Evolutionary conservation across 2,329 filamentous ascomycete species (phyloP).

Genomic region (Trichoderma aggressivum): DNA sequence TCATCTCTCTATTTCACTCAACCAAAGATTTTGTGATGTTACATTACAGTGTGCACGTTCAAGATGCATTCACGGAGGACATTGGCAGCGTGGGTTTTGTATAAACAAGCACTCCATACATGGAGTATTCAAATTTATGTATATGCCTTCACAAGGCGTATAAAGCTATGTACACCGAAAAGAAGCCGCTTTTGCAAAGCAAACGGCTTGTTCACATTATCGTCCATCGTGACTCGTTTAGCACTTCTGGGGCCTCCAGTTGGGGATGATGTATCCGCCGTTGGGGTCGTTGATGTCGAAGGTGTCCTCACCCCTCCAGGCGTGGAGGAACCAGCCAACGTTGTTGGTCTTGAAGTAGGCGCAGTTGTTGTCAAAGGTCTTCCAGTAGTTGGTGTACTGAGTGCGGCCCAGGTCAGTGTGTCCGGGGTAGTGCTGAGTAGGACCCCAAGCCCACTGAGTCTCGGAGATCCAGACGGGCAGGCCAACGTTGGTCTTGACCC

Average conservation of each 20-base stretch:
- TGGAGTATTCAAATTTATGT: background rate
- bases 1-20: background rate
- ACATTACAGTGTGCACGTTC: background rate
- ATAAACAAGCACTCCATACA: background rate
- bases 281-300: conserved; percentile 22
- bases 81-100: too few species aligned
- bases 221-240: conserved; percentile 5
- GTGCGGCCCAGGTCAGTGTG: conserved; percentile 20
- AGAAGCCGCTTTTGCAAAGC: background rate
- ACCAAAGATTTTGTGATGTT: too few species aligned
- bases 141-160: background rate
- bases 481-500: conserved; percentile 20
- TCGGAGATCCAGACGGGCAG: conserved; percentile 22
- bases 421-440: conserved; percentile 20
- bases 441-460: conserved; percentile 24
- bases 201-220: background rate
- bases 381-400: conserved; percentile 23
- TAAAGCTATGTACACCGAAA: conserved; percentile 8
- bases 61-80: background rate
- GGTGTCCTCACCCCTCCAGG: conserved; percentile 22
- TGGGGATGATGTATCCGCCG: conserved; percentile 23
- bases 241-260: conserved; percentile 22
- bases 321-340: conserved; percentile 25
- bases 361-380: conserved; percentile 23
- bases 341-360: conserved; percentile 21